phyloP scores from a whole-genome alignment of 2,329 filamentous ascomycete genomes.

The Diplodia mutila region DNA sequence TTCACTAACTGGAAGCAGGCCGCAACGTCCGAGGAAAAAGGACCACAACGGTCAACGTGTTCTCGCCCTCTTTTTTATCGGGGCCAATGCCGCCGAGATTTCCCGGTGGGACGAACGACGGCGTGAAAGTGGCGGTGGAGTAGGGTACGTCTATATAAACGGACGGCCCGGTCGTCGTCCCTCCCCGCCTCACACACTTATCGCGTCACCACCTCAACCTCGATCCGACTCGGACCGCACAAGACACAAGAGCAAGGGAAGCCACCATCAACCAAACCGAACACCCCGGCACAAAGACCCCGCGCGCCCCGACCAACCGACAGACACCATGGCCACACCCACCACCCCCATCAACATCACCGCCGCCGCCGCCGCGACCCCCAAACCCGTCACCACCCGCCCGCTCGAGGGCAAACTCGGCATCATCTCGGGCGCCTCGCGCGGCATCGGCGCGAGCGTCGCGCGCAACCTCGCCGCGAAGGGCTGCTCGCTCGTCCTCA shows the following conservation, averaged over 20 bases:
- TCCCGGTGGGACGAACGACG: too few relatives aligned
- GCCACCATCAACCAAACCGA: too few relatives aligned
- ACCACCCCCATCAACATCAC: background rate
- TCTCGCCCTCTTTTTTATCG: background rate
- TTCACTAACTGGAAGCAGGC: conserved; percentile 1
- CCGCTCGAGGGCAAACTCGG: conserved; percentile 14
- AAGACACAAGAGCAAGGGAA: too few relatives aligned
- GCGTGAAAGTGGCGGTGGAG: too few relatives aligned
- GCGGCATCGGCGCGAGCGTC: conserved; percentile 26
- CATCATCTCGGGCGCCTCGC: conserved; percentile 15
- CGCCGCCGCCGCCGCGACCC: background rate
- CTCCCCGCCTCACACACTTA: too few relatives aligned
- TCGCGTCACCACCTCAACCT: too few relatives aligned
- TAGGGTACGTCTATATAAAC: too few relatives aligned
- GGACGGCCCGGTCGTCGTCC: too few relatives aligned
- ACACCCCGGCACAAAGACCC: too few relatives aligned
- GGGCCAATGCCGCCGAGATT: background rate
- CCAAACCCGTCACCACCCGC: background rate
- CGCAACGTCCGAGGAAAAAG: background rate
- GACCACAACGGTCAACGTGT: background rate
- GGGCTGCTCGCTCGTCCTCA: conserved; percentile 23
- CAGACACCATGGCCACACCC: background rate
- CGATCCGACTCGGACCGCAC: too few relatives aligned
- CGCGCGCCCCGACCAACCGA: background rate
- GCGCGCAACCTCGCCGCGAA: conserved; percentile 26